phyloP scores from a whole-genome alignment of 495 filamentous ascomycete species.

The Daldinia caldariorum region DNA sequence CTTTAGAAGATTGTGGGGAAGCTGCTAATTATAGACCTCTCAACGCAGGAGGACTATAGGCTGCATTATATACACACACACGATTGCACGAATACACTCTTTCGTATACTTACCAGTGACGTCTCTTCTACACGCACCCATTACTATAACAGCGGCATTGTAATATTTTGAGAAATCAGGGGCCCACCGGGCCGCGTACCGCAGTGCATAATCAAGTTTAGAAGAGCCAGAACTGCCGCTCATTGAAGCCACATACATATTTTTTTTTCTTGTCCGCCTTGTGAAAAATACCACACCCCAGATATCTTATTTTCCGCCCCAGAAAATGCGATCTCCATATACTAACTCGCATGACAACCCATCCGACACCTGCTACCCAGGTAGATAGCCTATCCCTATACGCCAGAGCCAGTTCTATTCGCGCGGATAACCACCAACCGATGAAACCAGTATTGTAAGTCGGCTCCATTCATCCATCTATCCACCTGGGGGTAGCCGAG shows the following conservation, averaged over 20 bases:
- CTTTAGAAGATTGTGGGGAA: not conserved
- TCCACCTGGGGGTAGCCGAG: too few relatives aligned
- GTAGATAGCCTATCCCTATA: not conserved
- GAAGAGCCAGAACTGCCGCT: not conserved
- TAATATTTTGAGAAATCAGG: not conserved
- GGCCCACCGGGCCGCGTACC: constrained; percentile 3
- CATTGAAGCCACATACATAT: not conserved
- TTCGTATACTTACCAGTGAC: not conserved
- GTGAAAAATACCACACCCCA: not conserved
- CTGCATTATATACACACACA: not conserved
- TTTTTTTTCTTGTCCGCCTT: not conserved
- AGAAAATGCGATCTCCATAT: not conserved
- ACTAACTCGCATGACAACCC: constrained; percentile 1
- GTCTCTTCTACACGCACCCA: not conserved
- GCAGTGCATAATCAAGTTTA: not conserved
- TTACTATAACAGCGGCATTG: not conserved
- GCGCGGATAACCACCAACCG: not conserved
- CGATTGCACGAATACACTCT: not conserved
- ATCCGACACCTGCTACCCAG: not conserved
- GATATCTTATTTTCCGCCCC: not conserved
- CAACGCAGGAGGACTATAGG: not conserved
- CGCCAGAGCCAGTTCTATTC: not conserved
- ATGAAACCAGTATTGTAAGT: not conserved
- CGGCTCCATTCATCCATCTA: not conserved
- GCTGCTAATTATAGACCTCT: not conserved